Percentiles rank a stretch among this genome's conserved stretches.
Conservation (phyloP, 2,329 filamentous ascomycete species). For the Clarireedia homoeocarpa region DNA sequence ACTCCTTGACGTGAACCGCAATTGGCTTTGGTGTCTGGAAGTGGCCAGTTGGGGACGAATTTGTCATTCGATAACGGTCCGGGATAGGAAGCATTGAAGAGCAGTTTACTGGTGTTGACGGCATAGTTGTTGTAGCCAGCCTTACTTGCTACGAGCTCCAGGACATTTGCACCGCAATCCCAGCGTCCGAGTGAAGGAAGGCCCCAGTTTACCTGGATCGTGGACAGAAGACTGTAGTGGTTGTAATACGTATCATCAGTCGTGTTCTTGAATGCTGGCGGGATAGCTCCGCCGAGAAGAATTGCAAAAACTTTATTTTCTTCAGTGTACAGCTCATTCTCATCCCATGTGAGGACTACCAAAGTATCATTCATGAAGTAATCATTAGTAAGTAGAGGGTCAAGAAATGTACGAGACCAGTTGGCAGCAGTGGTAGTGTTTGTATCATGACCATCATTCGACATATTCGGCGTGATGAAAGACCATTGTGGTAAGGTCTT, state of each 20-base stretch:
- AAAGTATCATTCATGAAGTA: conserved; percentile 46
- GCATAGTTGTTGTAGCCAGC: conserved; percentile 18
- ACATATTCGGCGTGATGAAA: conserved; percentile 55
- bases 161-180: conserved; percentile 30
- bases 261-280: conserved; percentile 37
- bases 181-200: conserved; percentile 35
- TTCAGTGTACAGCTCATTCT: conserved; percentile 41
- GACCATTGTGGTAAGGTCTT: conserved; percentile 54
- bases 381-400: conserved; percentile 41
- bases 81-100: conserved; percentile 37
- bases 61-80: conserved; percentile 28
- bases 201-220: conserved; percentile 34
- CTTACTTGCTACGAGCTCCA: conserved; percentile 20
- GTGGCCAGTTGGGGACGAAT: conserved; percentile 18
- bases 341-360: conserved; percentile 49
- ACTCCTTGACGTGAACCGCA: conserved; percentile 15
- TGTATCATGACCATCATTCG: conserved; percentile 54
- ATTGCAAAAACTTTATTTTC: conserved; percentile 45
- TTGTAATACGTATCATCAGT: conserved; percentile 41
- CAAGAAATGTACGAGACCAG: conserved; percentile 44
- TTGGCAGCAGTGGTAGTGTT: conserved; percentile 39
- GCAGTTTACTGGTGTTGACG: conserved; percentile 30
- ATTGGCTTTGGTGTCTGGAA: conserved; percentile 16
- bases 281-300: conserved; percentile 46
- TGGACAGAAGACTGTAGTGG: conserved; percentile 35